Base-by-base conservation (phyloP, 352 stramenopile species). In the Phytophthora crassamura region DNA sequence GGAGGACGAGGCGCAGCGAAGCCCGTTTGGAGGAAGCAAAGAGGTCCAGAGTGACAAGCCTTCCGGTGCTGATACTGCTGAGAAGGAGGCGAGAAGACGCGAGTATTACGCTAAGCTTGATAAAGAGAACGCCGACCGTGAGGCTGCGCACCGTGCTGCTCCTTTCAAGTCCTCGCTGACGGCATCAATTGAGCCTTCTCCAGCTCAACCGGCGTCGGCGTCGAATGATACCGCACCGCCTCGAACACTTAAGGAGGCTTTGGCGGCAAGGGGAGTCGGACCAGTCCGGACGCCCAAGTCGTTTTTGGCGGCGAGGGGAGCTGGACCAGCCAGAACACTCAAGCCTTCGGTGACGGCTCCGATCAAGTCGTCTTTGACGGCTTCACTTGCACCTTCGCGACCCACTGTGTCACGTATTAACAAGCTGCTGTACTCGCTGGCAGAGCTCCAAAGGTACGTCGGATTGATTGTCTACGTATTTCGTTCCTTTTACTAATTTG, bases 91-190 rank as follows among this genome's bases (percentile, higher is more conserved):
- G 38, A 80, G 81, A 52, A 77, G 66, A 15, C 71, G 75, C 1
- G 77, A 82, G 32, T 89, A 77, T 61, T 94, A 82, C 51, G 72
- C 63, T 3, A 86, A 81, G 14, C 56, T 90, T 6, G 67, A 92
- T 32, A 77, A 78, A 18, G 84, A 92, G 38, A 77, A 88, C 5
- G 50, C 64, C 9, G 69, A 80, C 11, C 72, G 68, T 25, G 81
- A 89, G 46, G 49, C 56, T 8, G 63, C 64, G 33, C 66, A 72
- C 33, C 80, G 80, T 42, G 64, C 68, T 53, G 61, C 62, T 41
- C 58, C 65, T 11, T 87, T 90, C 12, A 78, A 84, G 39, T 93
- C 84, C 3, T 90, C 84, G 11, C 66, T 88, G 18, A 50, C 46
- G 22, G 64, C 67, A n/a, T 84, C 78, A 7, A 64, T 83, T 43